Evolutionary conservation across 768 basidiomycete species (phyloP).

Genomic region (Pleurotus tuber-regium): DNA sequence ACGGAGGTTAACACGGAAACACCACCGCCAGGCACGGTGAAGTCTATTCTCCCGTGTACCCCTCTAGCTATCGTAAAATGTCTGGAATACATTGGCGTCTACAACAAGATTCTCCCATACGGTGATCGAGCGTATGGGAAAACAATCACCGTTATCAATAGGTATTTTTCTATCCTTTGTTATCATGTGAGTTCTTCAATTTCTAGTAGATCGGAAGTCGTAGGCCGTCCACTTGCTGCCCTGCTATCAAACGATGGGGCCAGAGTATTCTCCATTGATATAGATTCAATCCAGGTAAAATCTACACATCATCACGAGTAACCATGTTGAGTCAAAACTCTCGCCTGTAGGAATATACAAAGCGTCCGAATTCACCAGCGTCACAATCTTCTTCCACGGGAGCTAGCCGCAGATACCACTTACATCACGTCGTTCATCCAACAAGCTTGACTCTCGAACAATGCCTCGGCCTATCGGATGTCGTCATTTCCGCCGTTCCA

Average conservation of each 20-base stretch:
- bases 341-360: constrained; percentile 75
- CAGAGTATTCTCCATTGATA: constrained; percentile 91
- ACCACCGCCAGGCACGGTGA: constrained; percentile 83
- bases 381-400: constrained; percentile 30
- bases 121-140: constrained; percentile 94
- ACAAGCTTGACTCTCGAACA: constrained; percentile 67
- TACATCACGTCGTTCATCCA: constrained; percentile 80
- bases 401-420: constrained; percentile 62
- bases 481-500: constrained; percentile 94
- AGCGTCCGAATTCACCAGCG: constrained; percentile 58
- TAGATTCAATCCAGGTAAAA: constrained; percentile 83
- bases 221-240: constrained; percentile 95
- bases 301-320: background rate
- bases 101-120: constrained; percentile 89
- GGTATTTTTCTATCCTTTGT: constrained; percentile 41
- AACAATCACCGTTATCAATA: constrained; percentile 92
- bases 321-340: background rate
- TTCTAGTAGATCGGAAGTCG: constrained; percentile 81
- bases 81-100: constrained; percentile 87
- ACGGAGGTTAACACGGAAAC: constrained; percentile 46
- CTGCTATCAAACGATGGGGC: constrained; percentile 96
- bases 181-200: constrained; percentile 9
- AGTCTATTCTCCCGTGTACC: constrained; percentile 96
- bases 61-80: constrained; percentile 96
- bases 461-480: constrained; percentile 84